Base-by-base conservation (phyloP, 257 asterid genomes). In the Fraxinus pennsylvanica region DNA sequence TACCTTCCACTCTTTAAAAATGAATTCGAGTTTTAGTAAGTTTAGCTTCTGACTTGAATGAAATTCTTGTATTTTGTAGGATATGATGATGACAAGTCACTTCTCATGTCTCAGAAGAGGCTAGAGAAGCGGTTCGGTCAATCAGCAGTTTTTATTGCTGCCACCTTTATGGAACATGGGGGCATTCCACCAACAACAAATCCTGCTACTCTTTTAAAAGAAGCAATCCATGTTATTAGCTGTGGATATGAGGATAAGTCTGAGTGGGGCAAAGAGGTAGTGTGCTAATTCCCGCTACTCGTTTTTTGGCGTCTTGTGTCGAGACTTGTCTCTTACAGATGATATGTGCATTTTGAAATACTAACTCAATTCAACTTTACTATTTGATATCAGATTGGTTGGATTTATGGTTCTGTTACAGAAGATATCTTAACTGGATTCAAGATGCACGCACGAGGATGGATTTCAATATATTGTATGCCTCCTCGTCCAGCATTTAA, bases 391-490 rank as follows among this genome's bases (percentile, higher is more conserved):
- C 79, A 87, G 89, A 88, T 88, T 78, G 91, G 91, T n/a, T 88
- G 90, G 90, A 87, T 87, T 38, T 87, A 87, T 15, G 90, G 90
- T 72, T 87, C 90, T 10, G 90, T 86, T 9, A 87, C 91, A 10
- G 91, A 88, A 78, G 91, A 88, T 82, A 88, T 88, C 81, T 77
- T 88, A 35, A 88, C 91, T 5, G 91, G 91, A 47, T 88, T 88
- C 71, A 88, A 88, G 52, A 88, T 88, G 91, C 91, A 88, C 35
- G 87, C 91, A 13, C 86, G 91, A 47, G 89, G 91, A 85, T 88
- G 91, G 91, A 81, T 88, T 72, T 88, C 91, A 10, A 79, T 85
- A 65, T 88, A 88, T 32, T 88, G 91, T 69, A 88, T 88, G 91
- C 91, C 91, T 57, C 85, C 88, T 79, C 89, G 91, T 35, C 89